Base-by-base conservation (phyloP, 2,329 filamentous ascomycete genomes). In the Oidium heveae region DNA sequence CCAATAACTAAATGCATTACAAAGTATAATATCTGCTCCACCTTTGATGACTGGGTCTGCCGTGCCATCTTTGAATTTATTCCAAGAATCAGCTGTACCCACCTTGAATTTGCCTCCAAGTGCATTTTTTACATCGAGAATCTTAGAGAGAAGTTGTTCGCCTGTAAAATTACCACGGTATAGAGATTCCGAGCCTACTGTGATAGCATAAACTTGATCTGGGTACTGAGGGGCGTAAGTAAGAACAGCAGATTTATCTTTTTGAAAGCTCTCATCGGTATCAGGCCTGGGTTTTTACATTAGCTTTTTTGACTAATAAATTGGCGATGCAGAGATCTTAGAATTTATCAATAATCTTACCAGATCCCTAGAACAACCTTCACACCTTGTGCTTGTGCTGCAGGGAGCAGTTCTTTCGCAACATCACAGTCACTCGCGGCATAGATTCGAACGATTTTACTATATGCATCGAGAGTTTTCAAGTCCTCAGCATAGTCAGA, bases 1-100 rank as follows among this genome's bases (percentile, higher is more conserved):
- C 81, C 81, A 84, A 72, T 82, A 85, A 34, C 77, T 74, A 64
- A 85, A 85, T 28, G 77, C 81, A 63, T 85, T 84, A 64, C 75
- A 71, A 57, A 85, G 69, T 55, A 63, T 68, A 56, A 84, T 75
- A 53, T 82, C 77, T 53, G 73, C 62, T 54, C 60, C 74, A 50
- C 72, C 73, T 54, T 67, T 66, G 61, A 84, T 75, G 58, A 84
- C 68, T 15, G 74, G 70, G 65, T 84, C 76, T 41, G 75, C 80
- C 28, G 80, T 82, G 41, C 79, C 80, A 63, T 84, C 80, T 50
- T 74, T 72, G 62, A 72, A 80, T 67, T 81, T 82, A 69, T 84
- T 84, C 81, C 81, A 85, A 64, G 73, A 77, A 67, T 85, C 81
- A 8, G 80, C 81, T 12, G 78, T 83, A 53, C 81, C 80, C 47